phyloP scores from a whole-genome alignment of 345 rosid species.

The Populus nigra region DNA sequence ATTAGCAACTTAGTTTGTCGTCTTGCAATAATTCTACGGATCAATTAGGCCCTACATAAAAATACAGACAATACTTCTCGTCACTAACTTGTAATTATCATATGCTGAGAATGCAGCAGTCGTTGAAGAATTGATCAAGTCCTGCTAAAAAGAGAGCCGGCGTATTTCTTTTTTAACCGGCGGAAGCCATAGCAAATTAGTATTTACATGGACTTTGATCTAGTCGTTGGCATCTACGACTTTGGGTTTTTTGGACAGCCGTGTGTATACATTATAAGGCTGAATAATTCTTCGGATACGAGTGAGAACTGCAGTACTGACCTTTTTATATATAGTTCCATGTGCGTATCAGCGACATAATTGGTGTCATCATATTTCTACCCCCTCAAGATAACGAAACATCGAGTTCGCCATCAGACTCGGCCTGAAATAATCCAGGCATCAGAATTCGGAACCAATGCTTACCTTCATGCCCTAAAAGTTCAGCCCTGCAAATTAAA shows the following conservation, averaged over 20 bases:
- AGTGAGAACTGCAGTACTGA: not conserved
- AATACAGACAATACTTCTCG: not conserved
- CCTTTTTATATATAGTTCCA: not conserved
- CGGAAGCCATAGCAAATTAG: not conserved
- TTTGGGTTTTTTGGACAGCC: not conserved
- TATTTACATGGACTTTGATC: not conserved
- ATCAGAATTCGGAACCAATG: not conserved
- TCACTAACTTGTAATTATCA: not conserved
- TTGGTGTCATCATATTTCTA: not conserved
- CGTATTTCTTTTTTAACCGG: slow-evolving; percentile 7
- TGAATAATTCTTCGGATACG: not conserved
- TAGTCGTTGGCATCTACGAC: not conserved
- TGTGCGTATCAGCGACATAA: not conserved
- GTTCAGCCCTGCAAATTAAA: no score
- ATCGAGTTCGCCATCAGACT: not conserved
- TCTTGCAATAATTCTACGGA: not conserved
- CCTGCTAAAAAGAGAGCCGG: slow-evolving; percentile 3
- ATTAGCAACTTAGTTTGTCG: not conserved
- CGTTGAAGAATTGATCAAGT: not conserved
- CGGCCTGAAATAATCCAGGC: not conserved
- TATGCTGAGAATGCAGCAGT: not conserved
- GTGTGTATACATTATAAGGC: not conserved
- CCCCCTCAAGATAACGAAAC: not conserved
- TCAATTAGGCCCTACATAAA: not conserved
- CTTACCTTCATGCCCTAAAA: not conserved